Conservation (phyloP, 345 rosid species). For the Luvunga scandens region DNA sequence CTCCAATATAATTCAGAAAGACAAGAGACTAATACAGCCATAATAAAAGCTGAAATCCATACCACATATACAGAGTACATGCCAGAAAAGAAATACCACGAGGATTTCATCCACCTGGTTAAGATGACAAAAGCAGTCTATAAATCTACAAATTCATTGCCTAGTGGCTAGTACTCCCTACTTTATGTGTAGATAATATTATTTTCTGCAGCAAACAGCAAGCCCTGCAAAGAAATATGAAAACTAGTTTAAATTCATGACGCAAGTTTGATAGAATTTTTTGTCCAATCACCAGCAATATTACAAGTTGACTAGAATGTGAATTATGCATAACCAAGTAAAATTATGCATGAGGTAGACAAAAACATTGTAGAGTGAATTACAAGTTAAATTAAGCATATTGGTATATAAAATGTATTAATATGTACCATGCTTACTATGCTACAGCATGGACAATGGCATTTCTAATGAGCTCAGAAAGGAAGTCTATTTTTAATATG, state of each 20-base stretch:
- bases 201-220: background rate
- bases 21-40: background rate
- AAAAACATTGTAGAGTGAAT: background rate
- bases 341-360: background rate
- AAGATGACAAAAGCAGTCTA: background rate
- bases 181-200: background rate
- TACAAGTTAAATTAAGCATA: background rate
- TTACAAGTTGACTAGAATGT: background rate
- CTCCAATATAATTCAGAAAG: background rate
- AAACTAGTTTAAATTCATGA: background rate
- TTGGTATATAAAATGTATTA: background rate
- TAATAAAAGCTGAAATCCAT: background rate
- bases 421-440: background rate
- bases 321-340: background rate
- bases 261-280: background rate
- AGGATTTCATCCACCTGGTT: background rate
- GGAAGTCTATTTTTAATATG: too few species aligned
- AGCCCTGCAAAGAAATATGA: conserved; percentile 6
- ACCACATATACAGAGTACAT: background rate
- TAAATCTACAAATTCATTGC: background rate
- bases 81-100: background rate
- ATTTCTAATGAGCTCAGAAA: background rate
- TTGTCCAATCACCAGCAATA: background rate
- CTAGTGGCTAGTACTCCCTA: background rate
- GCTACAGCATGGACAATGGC: background rate